Conservation (phyloP, 73 alveolate species). For the Tetrahymena thermophila region DNA sequence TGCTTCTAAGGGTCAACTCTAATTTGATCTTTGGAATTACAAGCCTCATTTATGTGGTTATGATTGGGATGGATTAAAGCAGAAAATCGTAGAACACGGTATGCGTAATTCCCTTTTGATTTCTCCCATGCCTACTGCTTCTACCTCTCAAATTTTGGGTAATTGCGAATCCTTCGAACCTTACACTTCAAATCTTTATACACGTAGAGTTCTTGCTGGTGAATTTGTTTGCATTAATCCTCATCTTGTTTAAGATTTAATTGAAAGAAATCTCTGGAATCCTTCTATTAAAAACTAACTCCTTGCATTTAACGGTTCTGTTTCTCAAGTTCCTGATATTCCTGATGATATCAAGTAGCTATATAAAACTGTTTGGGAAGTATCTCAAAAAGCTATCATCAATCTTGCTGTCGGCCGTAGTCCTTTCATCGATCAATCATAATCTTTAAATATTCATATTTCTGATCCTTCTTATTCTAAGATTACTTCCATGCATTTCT, state of each 20-base stretch:
- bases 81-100: slow-evolving; percentile 69
- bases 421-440: slow-evolving; percentile 68
- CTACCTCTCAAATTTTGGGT: slow-evolving; percentile 87
- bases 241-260: slow-evolving; percentile 84
- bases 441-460: slow-evolving; percentile 57
- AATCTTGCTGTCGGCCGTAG: slow-evolving; percentile 85
- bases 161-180: slow-evolving; percentile 95
- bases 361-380: slow-evolving; percentile 95
- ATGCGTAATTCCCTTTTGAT: slow-evolving; percentile 88
- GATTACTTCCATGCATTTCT: slow-evolving; percentile 83
- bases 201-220: slow-evolving; percentile 93
- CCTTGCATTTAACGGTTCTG: slow-evolving; percentile 77
- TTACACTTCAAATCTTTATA: slow-evolving; percentile 83
- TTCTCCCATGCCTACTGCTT: slow-evolving; percentile 99
- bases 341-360: slow-evolving; percentile 72
- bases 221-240: slow-evolving; percentile 86
- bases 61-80: slow-evolving; percentile 74
- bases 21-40: slow-evolving; percentile 71
- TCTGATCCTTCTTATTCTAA: slow-evolving; percentile 64
- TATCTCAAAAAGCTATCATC: slow-evolving; percentile 71
- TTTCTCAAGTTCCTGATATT: slow-evolving; percentile 60
- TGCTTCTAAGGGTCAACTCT: slow-evolving; percentile 62
- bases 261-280: slow-evolving; percentile 77
- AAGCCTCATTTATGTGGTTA: slow-evolving; percentile 44
- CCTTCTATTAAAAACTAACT: slow-evolving; percentile 59